Percentiles rank a stretch among this genome's conserved stretches.
These are phyloP conservation scores for Postia placenta DNA, from an alignment of 768 basidiomycete species.

Conservation along the genomic window DNA sequence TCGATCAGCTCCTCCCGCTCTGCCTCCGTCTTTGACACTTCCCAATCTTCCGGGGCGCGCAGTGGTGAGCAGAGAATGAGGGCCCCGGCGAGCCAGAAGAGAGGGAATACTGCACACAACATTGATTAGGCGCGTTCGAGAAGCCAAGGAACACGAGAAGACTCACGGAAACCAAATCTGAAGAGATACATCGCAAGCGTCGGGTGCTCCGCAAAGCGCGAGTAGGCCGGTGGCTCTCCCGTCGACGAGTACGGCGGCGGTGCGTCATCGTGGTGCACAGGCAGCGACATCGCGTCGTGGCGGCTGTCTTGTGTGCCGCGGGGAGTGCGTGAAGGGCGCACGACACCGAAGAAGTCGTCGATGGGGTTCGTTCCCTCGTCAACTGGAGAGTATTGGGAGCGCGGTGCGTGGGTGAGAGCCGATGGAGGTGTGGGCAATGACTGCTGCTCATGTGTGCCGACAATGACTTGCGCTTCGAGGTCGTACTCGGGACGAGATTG, in stretches of 20 bases:
- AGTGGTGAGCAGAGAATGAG: constrained; percentile 36
- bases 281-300: constrained; percentile 20
- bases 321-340: constrained; percentile 8
- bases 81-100: constrained; percentile 39
- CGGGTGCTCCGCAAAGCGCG: constrained; percentile 28
- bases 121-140: background rate
- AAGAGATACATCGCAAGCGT: constrained; percentile 44
- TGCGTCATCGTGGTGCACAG: constrained; percentile 17
- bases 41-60: constrained; percentile 28
- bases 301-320: constrained; percentile 25
- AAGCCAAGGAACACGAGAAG: background rate
- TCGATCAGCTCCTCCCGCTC: constrained; percentile 28
- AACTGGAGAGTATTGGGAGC: background rate
- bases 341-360: constrained; percentile 23
- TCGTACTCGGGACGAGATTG: constrained; percentile 1
- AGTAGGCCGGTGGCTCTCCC: constrained; percentile 29
- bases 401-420: background rate
- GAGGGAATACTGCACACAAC: constrained; percentile 35
- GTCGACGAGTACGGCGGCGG: constrained; percentile 23
- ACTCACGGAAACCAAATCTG: constrained; percentile 45
- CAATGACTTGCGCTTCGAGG: constrained; percentile 3
- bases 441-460: background rate
- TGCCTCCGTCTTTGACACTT: constrained; percentile 28
- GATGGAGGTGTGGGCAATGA: background rate
- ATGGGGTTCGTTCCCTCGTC: constrained; percentile 3